Base-by-base conservation (phyloP, 345 rosid genomes). In the Gossypium australe region DNA sequence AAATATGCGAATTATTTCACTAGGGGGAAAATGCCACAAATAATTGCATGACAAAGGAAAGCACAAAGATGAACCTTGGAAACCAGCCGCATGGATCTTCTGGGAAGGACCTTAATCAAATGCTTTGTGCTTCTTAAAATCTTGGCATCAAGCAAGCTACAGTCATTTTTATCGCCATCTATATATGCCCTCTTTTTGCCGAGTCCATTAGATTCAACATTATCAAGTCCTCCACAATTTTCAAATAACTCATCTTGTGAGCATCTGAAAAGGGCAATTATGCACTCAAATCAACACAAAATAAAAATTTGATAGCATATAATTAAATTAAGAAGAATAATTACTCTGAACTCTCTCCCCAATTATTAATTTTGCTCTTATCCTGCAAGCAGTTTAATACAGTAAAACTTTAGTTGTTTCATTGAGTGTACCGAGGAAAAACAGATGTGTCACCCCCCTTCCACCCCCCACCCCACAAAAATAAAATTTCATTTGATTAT, bases 81-180 rank as follows among this genome's bases (percentile, higher is more conserved):
- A 74, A 83, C 85, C 74, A 86, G 90, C 79, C 87, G 85, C 81
- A 48, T 85, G 74, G 90, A 90, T 80, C 92, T 83, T 84, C 90
- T 85, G 7, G 86, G 89, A 72, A 75, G 76, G 20, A 70, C 84
- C 73, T 83, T 77, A 58, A 76, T 18, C 56, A 72, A 71, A 70
- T 59, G 83, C 70, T 80, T 80, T 17, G 74, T 20, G 75, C 82
- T 80, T 75, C 87, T 82, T 45, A 81, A 77, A 76, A 78, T 63
- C 83, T 74, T 80, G 53, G 79, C 56, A 58, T 82, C 79, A 16
- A 58, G 70, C 61, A 51, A 71, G 70, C 68, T 48, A 53, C 34
- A 55, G 61, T 66, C 75, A 75, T 66, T 60, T 56, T 68, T 78
- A 66, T 56, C 76, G 27, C 57, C 72, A 59, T 78, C 78, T 45